Percentiles rank a stretch among this genome's conserved stretches.
Conservation (phyloP, 345 rosid species). For the Populus nigra region DNA sequence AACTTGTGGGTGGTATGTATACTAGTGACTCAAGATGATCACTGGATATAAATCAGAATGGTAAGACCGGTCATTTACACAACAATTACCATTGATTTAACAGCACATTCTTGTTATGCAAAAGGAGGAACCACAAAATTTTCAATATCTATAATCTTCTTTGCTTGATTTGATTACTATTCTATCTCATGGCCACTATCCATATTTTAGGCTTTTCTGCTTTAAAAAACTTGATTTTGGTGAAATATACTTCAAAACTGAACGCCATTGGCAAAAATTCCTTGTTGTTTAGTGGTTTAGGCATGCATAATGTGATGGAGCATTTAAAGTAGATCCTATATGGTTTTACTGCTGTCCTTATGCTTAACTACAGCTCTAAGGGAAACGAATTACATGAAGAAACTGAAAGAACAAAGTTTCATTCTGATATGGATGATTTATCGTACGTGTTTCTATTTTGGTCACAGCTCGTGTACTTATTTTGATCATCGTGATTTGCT, state of each 20-base stretch:
- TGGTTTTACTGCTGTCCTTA: background rate
- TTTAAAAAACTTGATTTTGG: background rate
- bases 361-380: background rate
- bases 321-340: background rate
- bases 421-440: no score
- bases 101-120: conserved; percentile 12
- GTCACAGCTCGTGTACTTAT: no score
- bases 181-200: background rate
- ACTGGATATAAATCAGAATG: conserved; percentile 18
- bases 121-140: conserved; percentile 4
- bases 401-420: no score
- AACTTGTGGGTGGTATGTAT: conserved; percentile 15
- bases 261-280: no score
- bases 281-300: no score
- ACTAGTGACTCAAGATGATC: conserved; percentile 18
- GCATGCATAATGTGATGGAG: background rate
- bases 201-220: background rate
- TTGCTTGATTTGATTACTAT: conserved; percentile 8
- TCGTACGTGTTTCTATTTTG: no score
- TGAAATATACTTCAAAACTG: background rate
- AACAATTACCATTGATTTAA: conserved; percentile 12
- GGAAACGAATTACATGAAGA: background rate
- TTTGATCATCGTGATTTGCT: no score
- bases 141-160: background rate
- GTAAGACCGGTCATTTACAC: conserved; percentile 16